A percentile compares a stretch with the other conserved stretches of the same genome.
These are phyloP conservation scores for Apiotrichum veenhuisii DNA, from an alignment of 1,284 basidiomycete species.

Conservation along the genomic window DNA sequence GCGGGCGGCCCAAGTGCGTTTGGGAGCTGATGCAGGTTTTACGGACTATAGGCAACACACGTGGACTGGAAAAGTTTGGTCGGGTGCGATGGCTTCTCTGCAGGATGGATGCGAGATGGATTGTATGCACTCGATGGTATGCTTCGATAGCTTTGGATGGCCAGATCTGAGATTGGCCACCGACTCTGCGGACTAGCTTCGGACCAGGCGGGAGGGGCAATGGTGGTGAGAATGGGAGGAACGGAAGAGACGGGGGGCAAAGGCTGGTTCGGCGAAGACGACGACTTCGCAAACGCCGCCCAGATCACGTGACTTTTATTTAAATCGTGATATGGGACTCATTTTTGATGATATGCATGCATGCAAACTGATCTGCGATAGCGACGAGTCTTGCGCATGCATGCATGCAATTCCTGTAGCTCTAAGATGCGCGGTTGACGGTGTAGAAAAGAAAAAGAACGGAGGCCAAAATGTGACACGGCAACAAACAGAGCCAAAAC, in stretches of 20 bases:
- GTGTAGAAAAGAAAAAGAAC: neutral
- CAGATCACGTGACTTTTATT: neutral
- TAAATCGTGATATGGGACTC: neutral
- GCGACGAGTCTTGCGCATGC: slow-evolving; percentile 1
- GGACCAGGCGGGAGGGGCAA: neutral
- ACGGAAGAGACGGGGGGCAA: neutral
- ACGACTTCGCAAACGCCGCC: neutral
- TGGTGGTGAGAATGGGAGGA: neutral
- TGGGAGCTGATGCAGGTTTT: too few relatives aligned
- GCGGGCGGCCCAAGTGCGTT: too few relatives aligned
- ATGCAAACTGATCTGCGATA: neutral
- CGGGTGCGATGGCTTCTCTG: too few relatives aligned
- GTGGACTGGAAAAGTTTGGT: too few relatives aligned
- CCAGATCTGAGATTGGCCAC: neutral
- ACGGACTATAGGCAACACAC: too few relatives aligned
- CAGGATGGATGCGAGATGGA: too few relatives aligned
- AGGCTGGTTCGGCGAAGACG: slow-evolving; percentile 3
- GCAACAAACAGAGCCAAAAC: slow-evolving; percentile 1
- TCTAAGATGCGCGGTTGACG: neutral
- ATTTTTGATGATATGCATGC: neutral
- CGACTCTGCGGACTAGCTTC: neutral
- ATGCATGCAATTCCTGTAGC: neutral
- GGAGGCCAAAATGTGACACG: slow-evolving; percentile 1
- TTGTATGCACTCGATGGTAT: neutral
- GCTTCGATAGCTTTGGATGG: neutral